phyloP scores from a whole-genome alignment of 495 filamentous ascomycete species.

The Melanomma pulvis-pyrius region DNA sequence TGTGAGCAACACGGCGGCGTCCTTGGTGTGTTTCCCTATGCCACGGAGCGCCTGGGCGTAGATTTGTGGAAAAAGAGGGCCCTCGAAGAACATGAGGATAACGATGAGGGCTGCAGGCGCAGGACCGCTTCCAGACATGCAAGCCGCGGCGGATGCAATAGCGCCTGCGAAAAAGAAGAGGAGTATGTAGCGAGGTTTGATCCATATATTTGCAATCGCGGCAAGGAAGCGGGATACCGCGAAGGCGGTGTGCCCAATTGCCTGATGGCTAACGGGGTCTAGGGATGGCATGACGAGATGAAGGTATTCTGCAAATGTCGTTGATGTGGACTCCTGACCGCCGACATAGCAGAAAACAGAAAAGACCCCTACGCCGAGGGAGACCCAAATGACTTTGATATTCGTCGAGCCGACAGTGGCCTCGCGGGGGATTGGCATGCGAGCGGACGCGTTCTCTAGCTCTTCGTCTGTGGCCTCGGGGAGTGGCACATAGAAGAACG shows the following conservation, averaged over 20 bases:
- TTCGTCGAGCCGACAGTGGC: constrained; percentile 42
- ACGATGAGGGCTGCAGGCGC: constrained; percentile 55
- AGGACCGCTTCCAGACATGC: constrained; percentile 56
- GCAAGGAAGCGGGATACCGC: constrained; percentile 65
- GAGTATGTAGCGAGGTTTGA: constrained; percentile 68
- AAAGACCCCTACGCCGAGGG: constrained; percentile 59
- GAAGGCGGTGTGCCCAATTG: constrained; percentile 63
- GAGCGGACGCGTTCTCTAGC: constrained; percentile 58
- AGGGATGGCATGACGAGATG: constrained; percentile 42
- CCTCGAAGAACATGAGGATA: constrained; percentile 64
- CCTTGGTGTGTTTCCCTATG: constrained; percentile 62
- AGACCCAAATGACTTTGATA: constrained; percentile 59
- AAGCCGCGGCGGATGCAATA: constrained; percentile 58
- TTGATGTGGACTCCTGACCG: constrained; percentile 63
- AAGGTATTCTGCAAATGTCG: constrained; percentile 52
- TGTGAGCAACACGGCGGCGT: constrained; percentile 57
- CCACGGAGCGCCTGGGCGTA: constrained; percentile 65
- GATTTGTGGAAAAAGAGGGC: constrained; percentile 62
- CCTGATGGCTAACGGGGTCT: constrained; percentile 49
- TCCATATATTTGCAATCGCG: constrained; percentile 56
- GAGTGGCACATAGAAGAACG: constrained; percentile 66
- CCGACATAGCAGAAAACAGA: constrained; percentile 69
- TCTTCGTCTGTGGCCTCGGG: constrained; percentile 70
- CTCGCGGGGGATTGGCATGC: constrained; percentile 55
- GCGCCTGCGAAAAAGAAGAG: constrained; percentile 58